These are phyloP conservation scores for Eimeria nieschulzi DNA, from an alignment of 169 alveolate species.

Conservation along the genomic window DNA sequence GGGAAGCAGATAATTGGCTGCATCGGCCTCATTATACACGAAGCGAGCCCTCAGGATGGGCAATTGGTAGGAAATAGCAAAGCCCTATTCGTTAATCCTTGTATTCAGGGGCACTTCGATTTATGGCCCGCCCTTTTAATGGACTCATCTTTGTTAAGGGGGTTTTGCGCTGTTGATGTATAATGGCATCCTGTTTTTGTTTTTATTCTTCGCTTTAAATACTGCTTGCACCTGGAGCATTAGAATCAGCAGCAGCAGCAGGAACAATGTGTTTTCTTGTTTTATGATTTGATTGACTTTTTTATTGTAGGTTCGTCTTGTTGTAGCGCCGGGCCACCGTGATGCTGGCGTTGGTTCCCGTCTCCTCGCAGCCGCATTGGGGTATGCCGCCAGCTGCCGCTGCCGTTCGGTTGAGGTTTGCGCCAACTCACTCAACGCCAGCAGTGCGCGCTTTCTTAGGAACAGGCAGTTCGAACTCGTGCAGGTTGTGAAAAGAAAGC, in stretches of 20 bases:
- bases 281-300: not conserved
- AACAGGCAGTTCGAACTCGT: slow-evolving; percentile 57
- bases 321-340: slow-evolving; percentile 48
- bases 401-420: slow-evolving; percentile 55
- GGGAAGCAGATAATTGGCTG: slow-evolving; percentile 42
- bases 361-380: slow-evolving; percentile 27
- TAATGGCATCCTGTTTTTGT: not conserved
- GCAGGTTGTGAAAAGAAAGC: slow-evolving; percentile 58
- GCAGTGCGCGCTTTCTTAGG: slow-evolving; percentile 60
- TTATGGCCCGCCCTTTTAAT: no score
- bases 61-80: slow-evolving; percentile 33
- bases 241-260: no score
- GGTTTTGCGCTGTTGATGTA: no score
- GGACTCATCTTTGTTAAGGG: no score
- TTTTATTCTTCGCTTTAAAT: no score
- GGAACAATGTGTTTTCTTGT: no score
- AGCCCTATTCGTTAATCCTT: no score
- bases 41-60: slow-evolving; percentile 42
- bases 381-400: slow-evolving; percentile 61
- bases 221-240: no score
- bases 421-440: slow-evolving; percentile 43
- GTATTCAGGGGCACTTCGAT: no score
- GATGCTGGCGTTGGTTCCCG: slow-evolving; percentile 65
- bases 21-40: slow-evolving; percentile 40
- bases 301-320: slow-evolving; percentile 48